Conservation (phyloP, 805 yeast genomes). For the Candida parachauliodes region DNA sequence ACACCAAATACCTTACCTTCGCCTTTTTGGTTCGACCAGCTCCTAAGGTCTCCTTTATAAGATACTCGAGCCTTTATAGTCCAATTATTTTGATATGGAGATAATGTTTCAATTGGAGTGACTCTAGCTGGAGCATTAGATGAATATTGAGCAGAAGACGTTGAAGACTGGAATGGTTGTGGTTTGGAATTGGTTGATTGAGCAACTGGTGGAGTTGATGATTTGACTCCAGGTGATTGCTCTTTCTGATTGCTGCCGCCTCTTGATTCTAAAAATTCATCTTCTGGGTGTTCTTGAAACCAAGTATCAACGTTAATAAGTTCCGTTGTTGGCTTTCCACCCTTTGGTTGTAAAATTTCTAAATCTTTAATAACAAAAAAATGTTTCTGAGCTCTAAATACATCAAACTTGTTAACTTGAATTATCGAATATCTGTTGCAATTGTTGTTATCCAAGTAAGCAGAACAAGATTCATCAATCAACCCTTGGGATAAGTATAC, state of each 20-base stretch:
- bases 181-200: not conserved
- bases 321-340: conserved; percentile 29
- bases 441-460: conserved; percentile 37
- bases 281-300: conserved; percentile 56
- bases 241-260: conserved; percentile 3
- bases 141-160: not conserved
- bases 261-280: conserved; percentile 30
- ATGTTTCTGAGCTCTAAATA: conserved; percentile 47
- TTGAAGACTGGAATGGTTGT: not conserved
- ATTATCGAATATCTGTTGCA: conserved; percentile 45
- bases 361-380: conserved; percentile 47
- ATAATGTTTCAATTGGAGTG: conserved; percentile 77
- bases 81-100: conserved; percentile 91
- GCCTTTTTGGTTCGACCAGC: conserved; percentile 83
- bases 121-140: conserved; percentile 22
- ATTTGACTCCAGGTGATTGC: conserved; percentile 8
- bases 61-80: conserved; percentile 90
- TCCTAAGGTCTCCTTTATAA: conserved; percentile 79
- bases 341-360: conserved; percentile 37
- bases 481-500: conserved; percentile 34
- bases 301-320: conserved; percentile 44
- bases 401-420: conserved; percentile 36
- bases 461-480: conserved; percentile 40
- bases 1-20: conserved; percentile 88
- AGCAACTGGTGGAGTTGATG: conserved; percentile 6